These are phyloP conservation scores for Knoxia roxburghii DNA, from an alignment of 257 asterid genomes.

Conservation along the genomic window DNA sequence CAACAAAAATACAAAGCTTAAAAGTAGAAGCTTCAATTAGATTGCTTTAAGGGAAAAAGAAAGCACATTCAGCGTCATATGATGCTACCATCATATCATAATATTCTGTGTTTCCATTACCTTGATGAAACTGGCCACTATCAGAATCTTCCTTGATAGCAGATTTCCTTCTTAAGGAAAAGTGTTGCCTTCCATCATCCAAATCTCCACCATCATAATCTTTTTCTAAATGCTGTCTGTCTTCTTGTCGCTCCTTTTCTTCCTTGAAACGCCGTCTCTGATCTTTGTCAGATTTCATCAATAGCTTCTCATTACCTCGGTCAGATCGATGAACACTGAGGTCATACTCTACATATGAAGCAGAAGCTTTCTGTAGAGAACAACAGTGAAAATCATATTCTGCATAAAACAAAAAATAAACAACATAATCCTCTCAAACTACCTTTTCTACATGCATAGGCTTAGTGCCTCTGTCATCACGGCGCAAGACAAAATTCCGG, in stretches of 20 bases:
- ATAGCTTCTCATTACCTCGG: conserved; percentile 28
- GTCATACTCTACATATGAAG: conserved; percentile 41
- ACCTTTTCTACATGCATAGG: conserved; percentile 61
- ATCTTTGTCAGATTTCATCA: conserved; percentile 30
- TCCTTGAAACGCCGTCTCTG: conserved; percentile 43
- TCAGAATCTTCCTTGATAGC: conserved; percentile 39
- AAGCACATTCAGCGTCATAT: conserved; percentile 15
- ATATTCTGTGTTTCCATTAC: conserved; percentile 36
- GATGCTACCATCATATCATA: conserved; percentile 12
- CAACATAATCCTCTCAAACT: conserved; percentile 20
- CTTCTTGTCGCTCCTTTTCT: conserved; percentile 43
- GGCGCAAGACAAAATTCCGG: conserved; percentile 37
- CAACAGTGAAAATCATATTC: conserved; percentile 16
- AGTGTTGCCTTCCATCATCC: conserved; percentile 21
- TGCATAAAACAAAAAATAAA: conserved; percentile 18
- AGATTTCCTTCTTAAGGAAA: conserved; percentile 41
- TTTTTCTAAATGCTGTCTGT: conserved; percentile 39
- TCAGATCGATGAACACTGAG: conserved; percentile 35
- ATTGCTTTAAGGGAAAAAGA: background rate
- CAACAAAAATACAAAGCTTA: background rate
- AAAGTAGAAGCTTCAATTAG: background rate
- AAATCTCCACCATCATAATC: conserved; percentile 41
- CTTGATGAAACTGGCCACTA: conserved; percentile 50
- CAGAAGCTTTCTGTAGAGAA: conserved; percentile 50
- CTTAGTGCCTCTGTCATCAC: conserved; percentile 50